Evolutionary conservation across 2,329 filamentous ascomycete species (phyloP).

Genomic region (Pseudogymnoascus sp.): DNA sequence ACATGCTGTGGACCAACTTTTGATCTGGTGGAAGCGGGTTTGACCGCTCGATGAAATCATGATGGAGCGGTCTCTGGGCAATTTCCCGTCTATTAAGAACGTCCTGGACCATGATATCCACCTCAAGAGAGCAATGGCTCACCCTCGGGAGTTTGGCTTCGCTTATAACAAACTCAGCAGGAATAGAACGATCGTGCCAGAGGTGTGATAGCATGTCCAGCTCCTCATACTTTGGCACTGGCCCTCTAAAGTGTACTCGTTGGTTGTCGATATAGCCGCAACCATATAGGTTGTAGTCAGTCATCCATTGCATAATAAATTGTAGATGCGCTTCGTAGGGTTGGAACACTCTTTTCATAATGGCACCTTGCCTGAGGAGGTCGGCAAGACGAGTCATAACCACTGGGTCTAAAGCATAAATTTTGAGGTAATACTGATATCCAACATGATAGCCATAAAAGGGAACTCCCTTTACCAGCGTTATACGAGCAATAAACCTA

Average conservation of each 20-base stretch:
- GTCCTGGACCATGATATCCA: conserved; percentile 81
- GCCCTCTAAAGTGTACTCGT: conserved; percentile 64
- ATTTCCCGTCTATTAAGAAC: conserved; percentile 77
- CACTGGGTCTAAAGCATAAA: conserved; percentile 83
- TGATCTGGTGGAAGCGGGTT: conserved; percentile 56
- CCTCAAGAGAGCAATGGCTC: conserved; percentile 82
- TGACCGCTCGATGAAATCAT: conserved; percentile 72
- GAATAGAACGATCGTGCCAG: conserved; percentile 74
- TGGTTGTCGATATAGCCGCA: conserved; percentile 75
- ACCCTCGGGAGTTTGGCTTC: conserved; percentile 60
- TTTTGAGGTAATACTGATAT: conserved; percentile 83
- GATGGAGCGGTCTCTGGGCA: conserved; percentile 68
- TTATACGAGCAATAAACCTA: conserved; percentile 80
- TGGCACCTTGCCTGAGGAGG: conserved; percentile 75
- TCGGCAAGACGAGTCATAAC: conserved; percentile 84
- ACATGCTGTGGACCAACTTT: conserved; percentile 90
- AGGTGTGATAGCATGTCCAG: conserved; percentile 52
- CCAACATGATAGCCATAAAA: conserved; percentile 96
- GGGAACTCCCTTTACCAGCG: conserved; percentile 82
- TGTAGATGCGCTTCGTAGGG: conserved; percentile 92
- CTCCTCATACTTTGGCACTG: conserved; percentile 62
- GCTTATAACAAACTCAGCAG: conserved; percentile 49
- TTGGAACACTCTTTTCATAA: conserved; percentile 77
- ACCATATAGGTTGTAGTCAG: conserved; percentile 94
- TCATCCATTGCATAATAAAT: conserved; percentile 94